phyloP scores from a whole-genome alignment of 352 stramenopile species.

The Elongisporangium senticosum region DNA sequence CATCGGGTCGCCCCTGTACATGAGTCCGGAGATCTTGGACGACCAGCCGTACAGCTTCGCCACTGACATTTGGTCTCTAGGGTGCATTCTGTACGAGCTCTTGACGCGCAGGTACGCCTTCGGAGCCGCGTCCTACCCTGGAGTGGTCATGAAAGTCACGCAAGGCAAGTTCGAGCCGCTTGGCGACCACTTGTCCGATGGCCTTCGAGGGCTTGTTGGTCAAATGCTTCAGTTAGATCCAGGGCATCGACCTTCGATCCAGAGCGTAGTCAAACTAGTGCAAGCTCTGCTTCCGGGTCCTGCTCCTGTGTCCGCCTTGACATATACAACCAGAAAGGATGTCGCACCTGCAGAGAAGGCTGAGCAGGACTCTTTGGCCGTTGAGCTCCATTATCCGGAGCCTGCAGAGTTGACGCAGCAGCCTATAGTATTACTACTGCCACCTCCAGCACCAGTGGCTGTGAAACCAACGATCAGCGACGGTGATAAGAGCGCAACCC shows the following conservation, averaged over 20 bases:
- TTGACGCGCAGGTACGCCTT: slow-evolving; percentile 61
- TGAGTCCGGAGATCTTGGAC: slow-evolving; percentile 70
- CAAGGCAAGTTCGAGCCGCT: slow-evolving; percentile 28
- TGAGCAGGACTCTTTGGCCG: not conserved
- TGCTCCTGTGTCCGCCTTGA: not conserved
- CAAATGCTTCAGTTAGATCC: slow-evolving; percentile 20
- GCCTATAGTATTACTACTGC: not conserved
- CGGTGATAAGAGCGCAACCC: not conserved
- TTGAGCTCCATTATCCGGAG: not conserved
- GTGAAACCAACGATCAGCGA: not conserved
- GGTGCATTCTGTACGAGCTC: slow-evolving; percentile 79
- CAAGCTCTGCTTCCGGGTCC: not conserved
- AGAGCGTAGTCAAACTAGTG: not conserved
- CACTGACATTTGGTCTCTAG: slow-evolving; percentile 75
- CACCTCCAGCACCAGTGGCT: not conserved
- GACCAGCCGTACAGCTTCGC: slow-evolving; percentile 45
- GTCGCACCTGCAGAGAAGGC: not conserved
- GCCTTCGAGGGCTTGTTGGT: slow-evolving; percentile 13
- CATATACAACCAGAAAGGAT: not conserved
- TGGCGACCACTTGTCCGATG: slow-evolving; percentile 4
- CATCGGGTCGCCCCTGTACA: slow-evolving; percentile 68
- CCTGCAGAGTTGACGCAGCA: not conserved
- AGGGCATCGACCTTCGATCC: not conserved
- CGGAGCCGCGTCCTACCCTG: slow-evolving; percentile 30
- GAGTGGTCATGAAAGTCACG: slow-evolving; percentile 40